Evolutionary conservation across 306 rosid genomes (phyloP).

Genomic region (Quercus alba): DNA sequence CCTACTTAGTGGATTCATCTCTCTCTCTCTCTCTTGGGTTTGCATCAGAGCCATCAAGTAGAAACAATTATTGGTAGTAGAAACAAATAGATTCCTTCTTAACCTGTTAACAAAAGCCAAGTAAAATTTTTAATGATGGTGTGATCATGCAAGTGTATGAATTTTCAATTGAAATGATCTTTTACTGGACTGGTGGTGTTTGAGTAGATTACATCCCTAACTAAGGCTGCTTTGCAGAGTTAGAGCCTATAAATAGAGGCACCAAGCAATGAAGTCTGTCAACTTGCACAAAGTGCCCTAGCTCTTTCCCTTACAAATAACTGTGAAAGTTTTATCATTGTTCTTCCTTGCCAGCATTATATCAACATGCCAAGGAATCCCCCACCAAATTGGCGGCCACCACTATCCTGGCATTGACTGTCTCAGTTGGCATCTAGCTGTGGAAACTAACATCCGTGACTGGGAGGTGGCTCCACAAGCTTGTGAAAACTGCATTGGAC

Average conservation of each 20-base stretch:
- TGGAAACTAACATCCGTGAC: background rate
- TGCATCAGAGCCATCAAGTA: too few species aligned
- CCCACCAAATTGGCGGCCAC: background rate
- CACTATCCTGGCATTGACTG: background rate
- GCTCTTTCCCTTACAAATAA: too few species aligned
- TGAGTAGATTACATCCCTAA: background rate
- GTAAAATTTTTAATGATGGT: too few species aligned
- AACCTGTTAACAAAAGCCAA: too few species aligned
- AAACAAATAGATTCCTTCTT: too few species aligned
- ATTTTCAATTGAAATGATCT: background rate
- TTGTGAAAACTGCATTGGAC: background rate
- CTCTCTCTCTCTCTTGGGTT: too few species aligned
- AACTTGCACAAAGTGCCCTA: background rate
- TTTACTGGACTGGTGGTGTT: background rate
- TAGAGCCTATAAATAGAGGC: background rate
- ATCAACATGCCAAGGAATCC: background rate
- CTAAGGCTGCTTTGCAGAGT: background rate
- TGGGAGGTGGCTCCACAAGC: background rate
- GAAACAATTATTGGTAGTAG: too few species aligned
- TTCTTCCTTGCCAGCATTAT: background rate
- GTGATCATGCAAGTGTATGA: too few species aligned
- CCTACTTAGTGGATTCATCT: too few species aligned
- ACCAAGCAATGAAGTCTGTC: background rate
- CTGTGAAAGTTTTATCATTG: background rate
- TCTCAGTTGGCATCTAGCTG: background rate